These are phyloP conservation scores for Emergomyces orientalis DNA, from an alignment of 2,329 filamentous ascomycete genomes.

Conservation along the genomic window DNA sequence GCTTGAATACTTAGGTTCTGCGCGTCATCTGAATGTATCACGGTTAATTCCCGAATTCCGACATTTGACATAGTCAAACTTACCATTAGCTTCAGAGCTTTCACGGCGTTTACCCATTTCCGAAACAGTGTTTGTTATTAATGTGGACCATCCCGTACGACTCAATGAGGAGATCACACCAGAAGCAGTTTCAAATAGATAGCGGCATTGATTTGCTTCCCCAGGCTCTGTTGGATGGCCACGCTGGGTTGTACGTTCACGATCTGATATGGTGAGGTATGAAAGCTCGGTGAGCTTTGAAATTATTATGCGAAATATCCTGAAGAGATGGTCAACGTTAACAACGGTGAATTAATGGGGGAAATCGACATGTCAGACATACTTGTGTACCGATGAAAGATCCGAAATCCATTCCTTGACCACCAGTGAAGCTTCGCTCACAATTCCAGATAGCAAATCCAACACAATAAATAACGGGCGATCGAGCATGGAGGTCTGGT, in stretches of 20 bases:
- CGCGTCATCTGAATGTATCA: slow-evolving; percentile 16
- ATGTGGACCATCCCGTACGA: slow-evolving; percentile 59
- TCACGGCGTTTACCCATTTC: slow-evolving; percentile 37
- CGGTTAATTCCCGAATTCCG: neutral
- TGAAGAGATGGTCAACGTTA: slow-evolving; percentile 15
- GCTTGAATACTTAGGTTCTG: slow-evolving; percentile 21
- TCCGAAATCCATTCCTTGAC: slow-evolving; percentile 70
- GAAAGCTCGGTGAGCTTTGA: slow-evolving; percentile 28
- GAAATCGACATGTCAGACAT: slow-evolving; percentile 27
- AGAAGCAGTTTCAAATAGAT: slow-evolving; percentile 65
- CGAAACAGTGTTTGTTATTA: slow-evolving; percentile 54
- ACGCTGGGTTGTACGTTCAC: slow-evolving; percentile 25
- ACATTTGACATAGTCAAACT: slow-evolving; percentile 3
- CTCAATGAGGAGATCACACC: slow-evolving; percentile 62
- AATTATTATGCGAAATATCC: slow-evolving; percentile 31
- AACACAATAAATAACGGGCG: slow-evolving; percentile 73
- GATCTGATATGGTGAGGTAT: slow-evolving; percentile 17
- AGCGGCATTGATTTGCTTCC: slow-evolving; percentile 66
- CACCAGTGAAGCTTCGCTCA: slow-evolving; percentile 64
- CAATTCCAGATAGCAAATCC: slow-evolving; percentile 64
- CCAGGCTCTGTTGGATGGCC: slow-evolving; percentile 43
- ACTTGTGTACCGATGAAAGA: slow-evolving; percentile 44
- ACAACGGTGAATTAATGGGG: neutral
- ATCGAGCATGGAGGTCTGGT: slow-evolving; percentile 56
- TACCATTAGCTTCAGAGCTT: slow-evolving; percentile 48